Conservation (phyloP, 148 eudicot genomes). For the Dysphania ambrosioides region DNA sequence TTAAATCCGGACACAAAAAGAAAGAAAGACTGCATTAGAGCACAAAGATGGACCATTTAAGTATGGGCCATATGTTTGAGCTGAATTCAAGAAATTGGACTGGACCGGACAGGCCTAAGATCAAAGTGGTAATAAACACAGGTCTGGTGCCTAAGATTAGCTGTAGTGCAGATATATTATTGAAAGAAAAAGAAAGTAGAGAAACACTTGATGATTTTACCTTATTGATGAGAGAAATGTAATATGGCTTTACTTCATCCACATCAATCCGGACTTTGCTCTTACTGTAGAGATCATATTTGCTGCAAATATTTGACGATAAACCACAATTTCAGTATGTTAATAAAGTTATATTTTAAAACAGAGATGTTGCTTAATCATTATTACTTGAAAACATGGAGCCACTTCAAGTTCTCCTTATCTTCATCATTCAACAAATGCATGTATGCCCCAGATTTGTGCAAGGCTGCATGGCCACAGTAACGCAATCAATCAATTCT, state of each 20-base stretch:
- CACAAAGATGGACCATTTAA: too few relatives aligned
- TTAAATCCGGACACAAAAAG: too few relatives aligned
- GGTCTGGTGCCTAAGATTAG: too few relatives aligned
- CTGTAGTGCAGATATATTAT: too few relatives aligned
- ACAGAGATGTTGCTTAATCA: not conserved
- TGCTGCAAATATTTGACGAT: conserved; percentile 28
- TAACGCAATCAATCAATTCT: not conserved
- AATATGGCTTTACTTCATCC: conserved; percentile 48
- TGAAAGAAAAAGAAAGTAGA: too few relatives aligned
- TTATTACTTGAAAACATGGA: conserved; percentile 63
- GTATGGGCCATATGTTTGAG: too few relatives aligned
- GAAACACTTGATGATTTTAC: too few relatives aligned
- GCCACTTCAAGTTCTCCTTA: conserved; percentile 72
- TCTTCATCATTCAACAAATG: conserved; percentile 85
- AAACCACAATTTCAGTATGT: not conserved
- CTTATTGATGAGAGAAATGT: conserved; percentile 51
- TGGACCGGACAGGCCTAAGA: too few relatives aligned
- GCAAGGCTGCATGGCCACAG: conserved; percentile 46
- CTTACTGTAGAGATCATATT: conserved; percentile 59
- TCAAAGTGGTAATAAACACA: too few relatives aligned
- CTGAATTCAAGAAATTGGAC: too few relatives aligned
- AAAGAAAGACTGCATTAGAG: too few relatives aligned
- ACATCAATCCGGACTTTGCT: conserved; percentile 41
- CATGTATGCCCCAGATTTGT: conserved; percentile 58
- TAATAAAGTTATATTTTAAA: too few relatives aligned